phyloP scores from a whole-genome alignment of 176 grass and related monocot species.

The Thalia dealbata region DNA sequence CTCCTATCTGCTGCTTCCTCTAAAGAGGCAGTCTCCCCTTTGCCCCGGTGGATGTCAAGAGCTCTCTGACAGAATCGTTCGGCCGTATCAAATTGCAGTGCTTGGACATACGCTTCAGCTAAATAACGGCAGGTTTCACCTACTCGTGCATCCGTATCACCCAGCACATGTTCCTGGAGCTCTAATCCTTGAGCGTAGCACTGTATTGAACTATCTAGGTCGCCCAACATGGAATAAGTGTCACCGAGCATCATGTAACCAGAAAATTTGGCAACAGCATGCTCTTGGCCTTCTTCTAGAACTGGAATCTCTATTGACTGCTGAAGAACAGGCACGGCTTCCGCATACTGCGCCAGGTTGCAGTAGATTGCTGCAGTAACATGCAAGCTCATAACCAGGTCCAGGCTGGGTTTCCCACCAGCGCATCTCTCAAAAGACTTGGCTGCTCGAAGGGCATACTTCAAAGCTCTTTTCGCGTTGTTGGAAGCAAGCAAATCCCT shows the following conservation, averaged over 20 bases:
- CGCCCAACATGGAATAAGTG: slow-evolving; percentile 81
- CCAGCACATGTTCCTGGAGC: slow-evolving; percentile 75
- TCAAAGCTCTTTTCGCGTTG: slow-evolving; percentile 55
- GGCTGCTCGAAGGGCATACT: slow-evolving; percentile 65
- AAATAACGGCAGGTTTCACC: slow-evolving; percentile 90
- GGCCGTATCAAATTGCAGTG: slow-evolving; percentile 79
- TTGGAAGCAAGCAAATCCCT: slow-evolving; percentile 77
- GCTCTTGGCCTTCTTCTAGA: slow-evolving; percentile 20
- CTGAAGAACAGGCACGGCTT: slow-evolving; percentile 71
- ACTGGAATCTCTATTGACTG: slow-evolving; percentile 40
- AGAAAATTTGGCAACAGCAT: slow-evolving; percentile 69
- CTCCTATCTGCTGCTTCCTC: slow-evolving; percentile 84
- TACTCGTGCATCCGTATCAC: slow-evolving; percentile 66
- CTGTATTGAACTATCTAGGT: slow-evolving; percentile 68
- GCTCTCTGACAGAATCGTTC: slow-evolving; percentile 75
- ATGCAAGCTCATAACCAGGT: slow-evolving; percentile 91
- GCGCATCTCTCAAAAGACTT: slow-evolving; percentile 48
- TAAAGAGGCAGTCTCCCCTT: slow-evolving; percentile 60
- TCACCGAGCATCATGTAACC: slow-evolving; percentile 95
- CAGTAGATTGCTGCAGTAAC: slow-evolving; percentile 89
- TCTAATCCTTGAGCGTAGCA: slow-evolving; percentile 78
- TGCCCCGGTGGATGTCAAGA: slow-evolving; percentile 71
- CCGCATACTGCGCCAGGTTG: slow-evolving; percentile 46
- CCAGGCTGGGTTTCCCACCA: slow-evolving; percentile 64
- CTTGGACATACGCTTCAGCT: slow-evolving; percentile 77